These are phyloP conservation scores for Neoscytalidium dimidiatum DNA, from an alignment of 2,329 filamentous ascomycete species.

Conservation along the genomic window DNA sequence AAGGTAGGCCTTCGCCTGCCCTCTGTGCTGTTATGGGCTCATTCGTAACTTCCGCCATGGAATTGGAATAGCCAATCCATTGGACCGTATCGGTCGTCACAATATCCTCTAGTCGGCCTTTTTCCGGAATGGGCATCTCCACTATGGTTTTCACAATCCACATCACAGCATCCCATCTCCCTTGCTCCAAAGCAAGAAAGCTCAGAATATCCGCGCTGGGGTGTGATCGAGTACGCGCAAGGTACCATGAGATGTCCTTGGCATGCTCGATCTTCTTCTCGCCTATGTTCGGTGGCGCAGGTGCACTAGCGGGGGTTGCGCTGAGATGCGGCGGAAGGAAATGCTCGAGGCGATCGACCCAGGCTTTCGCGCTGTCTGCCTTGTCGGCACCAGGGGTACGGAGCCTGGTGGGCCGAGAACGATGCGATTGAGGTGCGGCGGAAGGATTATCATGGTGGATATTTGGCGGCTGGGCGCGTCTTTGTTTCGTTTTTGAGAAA, in stretches of 20 bases:
- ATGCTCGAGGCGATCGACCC: slow-evolving; percentile 38
- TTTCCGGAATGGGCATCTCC: slow-evolving; percentile 31
- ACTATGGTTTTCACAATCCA: slow-evolving; percentile 49
- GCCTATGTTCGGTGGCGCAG: slow-evolving; percentile 23
- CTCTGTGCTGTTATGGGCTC: slow-evolving; percentile 26
- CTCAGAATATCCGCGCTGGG: slow-evolving; percentile 37
- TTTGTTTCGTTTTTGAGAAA: slow-evolving; percentile 29
- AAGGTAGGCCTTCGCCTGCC: slow-evolving; percentile 16
- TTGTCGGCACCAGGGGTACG: not conserved
- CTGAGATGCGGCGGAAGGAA: slow-evolving; percentile 40
- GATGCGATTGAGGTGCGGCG: not conserved
- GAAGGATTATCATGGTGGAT: not conserved
- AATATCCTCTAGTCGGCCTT: slow-evolving; percentile 21
- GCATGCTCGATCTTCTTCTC: slow-evolving; percentile 19
- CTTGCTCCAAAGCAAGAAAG: slow-evolving; percentile 41
- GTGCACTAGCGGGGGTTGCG: not conserved
- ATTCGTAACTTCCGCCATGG: slow-evolving; percentile 31
- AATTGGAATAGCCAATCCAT: slow-evolving; percentile 24
- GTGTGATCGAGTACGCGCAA: slow-evolving; percentile 27
- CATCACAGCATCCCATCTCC: slow-evolving; percentile 46
- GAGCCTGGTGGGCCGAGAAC: not conserved
- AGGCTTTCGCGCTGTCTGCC: slow-evolving; percentile 30
- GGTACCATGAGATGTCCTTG: slow-evolving; percentile 27
- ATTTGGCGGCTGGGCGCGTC: slow-evolving; percentile 8
- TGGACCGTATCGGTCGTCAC: slow-evolving; percentile 25